Percentiles rank a stretch among this genome's conserved stretches.
Evolutionary conservation across 305 asterid species (phyloP).

Genomic region (Fraxinus floribunda): DNA sequence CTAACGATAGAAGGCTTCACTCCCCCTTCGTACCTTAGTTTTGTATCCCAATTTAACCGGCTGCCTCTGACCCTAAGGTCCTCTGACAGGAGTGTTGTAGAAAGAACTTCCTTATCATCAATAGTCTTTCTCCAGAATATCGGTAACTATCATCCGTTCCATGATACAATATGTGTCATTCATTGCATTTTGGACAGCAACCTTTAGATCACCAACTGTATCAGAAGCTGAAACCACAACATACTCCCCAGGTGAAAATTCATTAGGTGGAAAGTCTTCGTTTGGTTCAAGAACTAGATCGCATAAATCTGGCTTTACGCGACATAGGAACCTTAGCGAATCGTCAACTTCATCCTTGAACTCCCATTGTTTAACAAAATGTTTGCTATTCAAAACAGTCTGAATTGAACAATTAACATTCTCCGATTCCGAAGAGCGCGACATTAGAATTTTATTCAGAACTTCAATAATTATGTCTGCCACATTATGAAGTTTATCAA

Average conservation of each 20-base stretch:
- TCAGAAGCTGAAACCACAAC: conserved; percentile 61
- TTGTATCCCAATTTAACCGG: conserved; percentile 44
- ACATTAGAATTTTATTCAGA: conserved; percentile 43
- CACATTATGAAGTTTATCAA: conserved; percentile 67
- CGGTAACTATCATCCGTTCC: conserved; percentile 45
- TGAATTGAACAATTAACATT: conserved; percentile 37
- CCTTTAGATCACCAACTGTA: conserved; percentile 66
- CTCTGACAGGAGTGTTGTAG: conserved; percentile 62
- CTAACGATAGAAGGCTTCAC: conserved; percentile 60
- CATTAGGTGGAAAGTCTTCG: conserved; percentile 20
- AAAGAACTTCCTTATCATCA: conserved; percentile 58
- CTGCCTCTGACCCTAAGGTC: conserved; percentile 47
- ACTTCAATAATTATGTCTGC: conserved; percentile 82
- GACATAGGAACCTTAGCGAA: conserved; percentile 57
- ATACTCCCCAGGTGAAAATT: conserved; percentile 38
- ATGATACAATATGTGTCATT: conserved; percentile 68
- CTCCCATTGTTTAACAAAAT: conserved; percentile 76
- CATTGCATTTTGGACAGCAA: conserved; percentile 51
- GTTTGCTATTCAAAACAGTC: conserved; percentile 55
- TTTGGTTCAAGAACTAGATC: conserved; percentile 28
- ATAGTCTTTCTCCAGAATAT: conserved; percentile 43
- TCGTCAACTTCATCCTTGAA: conserved; percentile 65
- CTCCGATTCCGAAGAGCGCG: conserved; percentile 38
- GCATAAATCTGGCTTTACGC: conserved; percentile 33
- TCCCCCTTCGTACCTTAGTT: conserved; percentile 64